A percentile compares a stretch with the other conserved stretches of the same genome.
Evolutionary conservation across 495 filamentous ascomycete species (phyloP).

Genomic region (Aspergillus nidulans): DNA sequence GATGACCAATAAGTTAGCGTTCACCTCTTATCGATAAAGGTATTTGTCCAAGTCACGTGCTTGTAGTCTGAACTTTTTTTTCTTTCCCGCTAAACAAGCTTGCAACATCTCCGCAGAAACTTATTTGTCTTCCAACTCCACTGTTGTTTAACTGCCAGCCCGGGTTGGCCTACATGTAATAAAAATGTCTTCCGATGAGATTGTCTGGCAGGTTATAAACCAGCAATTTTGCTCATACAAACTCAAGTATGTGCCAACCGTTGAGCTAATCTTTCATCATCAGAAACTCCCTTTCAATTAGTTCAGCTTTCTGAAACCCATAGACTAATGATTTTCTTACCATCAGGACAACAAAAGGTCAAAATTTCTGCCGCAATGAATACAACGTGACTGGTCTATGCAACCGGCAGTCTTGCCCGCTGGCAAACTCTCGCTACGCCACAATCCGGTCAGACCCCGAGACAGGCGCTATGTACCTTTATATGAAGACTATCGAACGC

Average conservation of each 20-base stretch:
- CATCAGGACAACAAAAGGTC: slow-evolving; percentile 76
- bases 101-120: slow-evolving; percentile 19
- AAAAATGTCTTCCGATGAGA: slow-evolving; percentile 85
- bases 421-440: slow-evolving; percentile 94
- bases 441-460: slow-evolving; percentile 80
- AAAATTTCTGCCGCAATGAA: slow-evolving; percentile 95
- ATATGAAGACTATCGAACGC: slow-evolving; percentile 94
- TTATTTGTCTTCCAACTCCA: slow-evolving; percentile 16
- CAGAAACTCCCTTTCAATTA: slow-evolving; percentile 2
- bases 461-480: slow-evolving; percentile 84
- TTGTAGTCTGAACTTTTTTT: slow-evolving; percentile 31
- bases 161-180: background rate
- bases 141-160: background rate
- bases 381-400: slow-evolving; percentile 94
- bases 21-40: slow-evolving; percentile 31
- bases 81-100: slow-evolving; percentile 7
- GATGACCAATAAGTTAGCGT: background rate
- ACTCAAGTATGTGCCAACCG: slow-evolving; percentile 63
- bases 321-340: slow-evolving; percentile 11
- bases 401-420: slow-evolving; percentile 89
- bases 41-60: slow-evolving; percentile 24
- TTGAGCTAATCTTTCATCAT: slow-evolving; percentile 1
- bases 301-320: background rate
- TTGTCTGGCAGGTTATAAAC: slow-evolving; percentile 95
- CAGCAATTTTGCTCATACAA: slow-evolving; percentile 97